phyloP scores from a whole-genome alignment of 768 basidiomycete genomes.

The Coprinopsis cinerea region DNA sequence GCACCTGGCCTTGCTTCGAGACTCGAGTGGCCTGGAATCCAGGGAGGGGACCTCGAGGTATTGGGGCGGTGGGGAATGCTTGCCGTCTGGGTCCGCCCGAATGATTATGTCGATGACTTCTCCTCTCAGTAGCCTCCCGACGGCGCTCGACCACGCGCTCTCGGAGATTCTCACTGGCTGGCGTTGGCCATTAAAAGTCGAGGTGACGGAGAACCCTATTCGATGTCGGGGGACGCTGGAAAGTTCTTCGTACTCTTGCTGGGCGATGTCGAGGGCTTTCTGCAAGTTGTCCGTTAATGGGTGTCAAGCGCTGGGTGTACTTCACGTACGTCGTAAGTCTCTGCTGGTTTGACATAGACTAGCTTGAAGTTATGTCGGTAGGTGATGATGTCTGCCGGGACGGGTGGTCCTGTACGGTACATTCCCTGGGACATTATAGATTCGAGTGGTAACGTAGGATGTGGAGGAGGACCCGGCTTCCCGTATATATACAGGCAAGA shows the following conservation, averaged over 20 bases:
- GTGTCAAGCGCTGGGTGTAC: background rate
- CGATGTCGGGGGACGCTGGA: slow-evolving; percentile 29
- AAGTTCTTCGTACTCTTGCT: slow-evolving; percentile 44
- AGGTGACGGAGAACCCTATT: slow-evolving; percentile 37
- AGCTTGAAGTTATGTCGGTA: slow-evolving; percentile 38
- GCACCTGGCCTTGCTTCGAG: too few relatives aligned
- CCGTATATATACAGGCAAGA: too few relatives aligned
- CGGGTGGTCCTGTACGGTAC: slow-evolving; percentile 17
- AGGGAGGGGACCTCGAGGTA: slow-evolving; percentile 37
- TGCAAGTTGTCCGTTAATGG: slow-evolving; percentile 15
- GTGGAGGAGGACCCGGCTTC: too few relatives aligned
- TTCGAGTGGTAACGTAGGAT: background rate
- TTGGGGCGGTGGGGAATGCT: slow-evolving; percentile 29
- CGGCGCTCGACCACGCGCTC: slow-evolving; percentile 40
- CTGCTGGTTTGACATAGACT: slow-evolving; percentile 46
- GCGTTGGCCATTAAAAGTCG: slow-evolving; percentile 24
- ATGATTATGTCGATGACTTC: slow-evolving; percentile 44
- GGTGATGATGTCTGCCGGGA: slow-evolving; percentile 41
- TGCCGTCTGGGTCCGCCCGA: slow-evolving; percentile 25
- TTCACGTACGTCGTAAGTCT: slow-evolving; percentile 35
- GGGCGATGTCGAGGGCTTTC: slow-evolving; percentile 47
- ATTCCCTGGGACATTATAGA: background rate
- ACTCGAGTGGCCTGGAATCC: too few relatives aligned
- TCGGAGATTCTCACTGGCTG: slow-evolving; percentile 44
- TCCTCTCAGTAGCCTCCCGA: slow-evolving; percentile 34